A percentile compares a stretch with the other conserved stretches of the same genome.
Evolutionary conservation across 2,329 filamentous ascomycete genomes (phyloP).

Genomic region (Ophiostoma piceae): DNA sequence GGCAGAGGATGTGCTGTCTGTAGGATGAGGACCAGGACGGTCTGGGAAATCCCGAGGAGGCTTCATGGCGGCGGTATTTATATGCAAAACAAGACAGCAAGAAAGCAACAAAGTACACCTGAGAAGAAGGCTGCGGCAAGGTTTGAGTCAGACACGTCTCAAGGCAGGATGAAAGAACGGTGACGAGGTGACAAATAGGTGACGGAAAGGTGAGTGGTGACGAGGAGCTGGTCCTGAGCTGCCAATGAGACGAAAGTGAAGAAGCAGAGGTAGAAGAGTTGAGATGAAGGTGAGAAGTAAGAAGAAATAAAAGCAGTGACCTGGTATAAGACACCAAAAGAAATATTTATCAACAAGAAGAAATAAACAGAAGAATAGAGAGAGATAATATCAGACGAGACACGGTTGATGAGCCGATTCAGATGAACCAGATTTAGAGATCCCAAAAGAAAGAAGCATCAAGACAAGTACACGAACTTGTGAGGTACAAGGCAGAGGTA

Average conservation of each 20-base stretch:
- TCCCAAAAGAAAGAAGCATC: neutral
- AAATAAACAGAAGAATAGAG: neutral
- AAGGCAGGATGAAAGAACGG: neutral
- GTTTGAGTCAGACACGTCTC: neutral
- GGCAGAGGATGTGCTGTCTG: neutral
- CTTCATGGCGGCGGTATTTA: neutral
- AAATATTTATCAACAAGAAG: neutral
- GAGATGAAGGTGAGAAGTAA: neutral
- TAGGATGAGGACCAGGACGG: neutral
- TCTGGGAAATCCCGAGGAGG: neutral
- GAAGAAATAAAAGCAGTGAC: neutral
- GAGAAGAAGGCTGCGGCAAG: neutral
- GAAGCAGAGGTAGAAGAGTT: neutral
- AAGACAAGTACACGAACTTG: neutral
- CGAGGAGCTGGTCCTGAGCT: neutral
- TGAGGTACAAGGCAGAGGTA: neutral
- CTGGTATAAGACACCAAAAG: neutral
- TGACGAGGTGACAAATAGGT: neutral
- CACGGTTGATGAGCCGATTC: neutral
- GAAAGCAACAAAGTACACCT: neutral
- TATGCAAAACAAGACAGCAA: neutral
- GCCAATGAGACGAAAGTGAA: neutral
- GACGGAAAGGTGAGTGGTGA: neutral
- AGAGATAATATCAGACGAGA: slow-evolving; percentile 3
- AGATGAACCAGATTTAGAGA: neutral